Base-by-base conservation (phyloP, 192 early-diverging fungal species). In the Rhizophagus prolifer region DNA sequence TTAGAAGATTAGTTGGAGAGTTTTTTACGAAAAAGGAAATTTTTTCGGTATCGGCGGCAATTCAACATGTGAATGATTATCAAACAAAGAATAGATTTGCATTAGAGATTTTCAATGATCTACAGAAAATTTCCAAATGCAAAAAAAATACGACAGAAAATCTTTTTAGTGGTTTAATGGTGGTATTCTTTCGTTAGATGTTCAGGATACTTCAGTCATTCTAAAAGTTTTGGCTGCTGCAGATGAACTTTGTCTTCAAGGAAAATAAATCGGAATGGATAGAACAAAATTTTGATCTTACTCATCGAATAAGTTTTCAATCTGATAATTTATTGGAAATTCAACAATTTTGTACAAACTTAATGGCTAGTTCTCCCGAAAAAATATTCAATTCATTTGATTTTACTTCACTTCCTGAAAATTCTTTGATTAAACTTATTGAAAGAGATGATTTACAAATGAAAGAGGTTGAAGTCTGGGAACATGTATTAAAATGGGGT, bases 381-480 rank as follows among this genome's bases (percentile, higher is more conserved):
- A 36, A 21, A 34, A 16, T 54, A 21, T 54, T 54, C 16, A 21
- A 16, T 21, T 54, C 50, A 54, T 21, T 54, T 54, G 50, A 54
- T 66, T 26, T n/a, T 66, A 34, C 28, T 28, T 66, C 26, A 30
- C 26, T 36, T 28, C 34, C 28, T 19, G 50, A 54, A 54, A 21
- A 6, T 21, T 21, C 50, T 54, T 54, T 54, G 16, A 19, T 54
- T 21, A 7, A 4, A 21, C 19, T 54, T 6, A 54, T 54, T 54
- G 12, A 54, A 54, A 54, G 16, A 5, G 50, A 54, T 30, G 64
- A 66, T 14, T 36, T 66, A 34, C 64, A 66, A 26, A 66, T 66
- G 34, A 36, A 66, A 28, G 64, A 66, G n/a, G 9, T 30, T 10
- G 64, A 66, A 31, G 64, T 66, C n/a, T 66, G 64, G 64, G 64